Evolutionary conservation across 768 basidiomycete genomes (phyloP).

Genomic region (Calocybe cyanea): DNA sequence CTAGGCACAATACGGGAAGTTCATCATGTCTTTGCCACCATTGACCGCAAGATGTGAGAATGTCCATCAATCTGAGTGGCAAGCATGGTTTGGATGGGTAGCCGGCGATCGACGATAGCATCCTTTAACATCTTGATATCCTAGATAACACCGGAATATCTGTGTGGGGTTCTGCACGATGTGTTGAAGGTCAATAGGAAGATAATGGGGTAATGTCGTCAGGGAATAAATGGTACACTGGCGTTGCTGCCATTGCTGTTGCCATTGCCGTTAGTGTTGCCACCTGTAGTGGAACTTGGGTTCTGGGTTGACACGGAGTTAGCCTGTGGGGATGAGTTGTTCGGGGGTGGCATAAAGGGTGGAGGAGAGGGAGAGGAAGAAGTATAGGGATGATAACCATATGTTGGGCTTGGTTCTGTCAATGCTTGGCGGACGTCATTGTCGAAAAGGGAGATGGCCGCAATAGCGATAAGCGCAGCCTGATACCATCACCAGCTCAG

Average conservation of each 20-base stretch:
- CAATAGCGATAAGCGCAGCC: slow-evolving; percentile 73
- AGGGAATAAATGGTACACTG: slow-evolving; percentile 40
- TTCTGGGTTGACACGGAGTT: background rate
- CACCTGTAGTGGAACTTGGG: background rate
- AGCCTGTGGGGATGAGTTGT: background rate
- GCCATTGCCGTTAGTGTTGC: too few species aligned
- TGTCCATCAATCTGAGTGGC: too few species aligned
- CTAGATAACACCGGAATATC: too few species aligned
- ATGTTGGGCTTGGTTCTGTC: slow-evolving; percentile 33
- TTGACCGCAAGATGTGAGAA: too few species aligned
- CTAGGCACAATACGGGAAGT: too few species aligned
- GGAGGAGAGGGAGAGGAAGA: slow-evolving; percentile 13
- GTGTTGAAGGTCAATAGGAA: too few species aligned
- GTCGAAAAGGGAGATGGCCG: slow-evolving; percentile 67
- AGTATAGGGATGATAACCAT: slow-evolving; percentile 38
- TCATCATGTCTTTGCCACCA: too few species aligned
- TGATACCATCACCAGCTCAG: slow-evolving; percentile 27
- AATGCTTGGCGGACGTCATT: slow-evolving; percentile 70
- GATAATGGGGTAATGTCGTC: too few species aligned
- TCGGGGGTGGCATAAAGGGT: background rate
- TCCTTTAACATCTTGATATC: too few species aligned
- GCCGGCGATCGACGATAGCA: too few species aligned
- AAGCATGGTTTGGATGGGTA: too few species aligned
- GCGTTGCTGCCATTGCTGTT: slow-evolving; percentile 22
- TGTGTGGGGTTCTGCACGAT: too few species aligned